Evolutionary conservation across 2,329 filamentous ascomycete genomes (phyloP).

Genomic region (Colletotrichum kahawae): DNA sequence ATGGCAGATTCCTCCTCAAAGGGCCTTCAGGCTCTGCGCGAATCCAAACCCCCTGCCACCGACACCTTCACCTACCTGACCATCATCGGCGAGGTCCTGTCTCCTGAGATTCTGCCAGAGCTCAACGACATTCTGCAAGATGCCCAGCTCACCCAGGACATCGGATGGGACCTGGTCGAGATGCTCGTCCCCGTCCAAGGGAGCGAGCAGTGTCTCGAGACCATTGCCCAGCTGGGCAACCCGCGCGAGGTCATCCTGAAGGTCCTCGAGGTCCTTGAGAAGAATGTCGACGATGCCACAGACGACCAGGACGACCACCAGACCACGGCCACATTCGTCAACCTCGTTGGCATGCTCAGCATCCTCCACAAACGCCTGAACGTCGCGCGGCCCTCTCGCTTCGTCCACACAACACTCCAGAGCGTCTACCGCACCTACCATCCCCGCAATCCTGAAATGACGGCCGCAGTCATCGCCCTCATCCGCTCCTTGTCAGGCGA

Average conservation of each 20-base stretch:
- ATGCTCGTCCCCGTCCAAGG: conserved; percentile 72
- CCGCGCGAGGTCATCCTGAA: conserved; percentile 83
- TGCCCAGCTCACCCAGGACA: conserved; percentile 71
- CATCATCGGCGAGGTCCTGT: conserved; percentile 76
- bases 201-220: conserved; percentile 74
- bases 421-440: conserved; percentile 72
- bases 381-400: conserved; percentile 79
- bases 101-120: conserved; percentile 67
- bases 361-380: conserved; percentile 77
- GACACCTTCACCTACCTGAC: conserved; percentile 81
- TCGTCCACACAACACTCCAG: conserved; percentile 77
- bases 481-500: conserved; percentile 71
- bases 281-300: conserved; percentile 47
- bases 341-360: conserved; percentile 72
- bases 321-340: conserved; percentile 62
- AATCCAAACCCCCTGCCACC: conserved; percentile 55
- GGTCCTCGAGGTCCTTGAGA: conserved; percentile 74
- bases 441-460: conserved; percentile 68
- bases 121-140: conserved; percentile 74
- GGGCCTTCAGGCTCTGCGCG: conserved; percentile 50
- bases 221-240: conserved; percentile 78
- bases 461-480: conserved; percentile 72
- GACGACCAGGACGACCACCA: conserved; percentile 41
- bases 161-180: conserved; percentile 85
- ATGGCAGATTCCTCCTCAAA: conserved; percentile 39